Conservation (phyloP, 441 rosid species). For the Mallotus japonicus region DNA sequence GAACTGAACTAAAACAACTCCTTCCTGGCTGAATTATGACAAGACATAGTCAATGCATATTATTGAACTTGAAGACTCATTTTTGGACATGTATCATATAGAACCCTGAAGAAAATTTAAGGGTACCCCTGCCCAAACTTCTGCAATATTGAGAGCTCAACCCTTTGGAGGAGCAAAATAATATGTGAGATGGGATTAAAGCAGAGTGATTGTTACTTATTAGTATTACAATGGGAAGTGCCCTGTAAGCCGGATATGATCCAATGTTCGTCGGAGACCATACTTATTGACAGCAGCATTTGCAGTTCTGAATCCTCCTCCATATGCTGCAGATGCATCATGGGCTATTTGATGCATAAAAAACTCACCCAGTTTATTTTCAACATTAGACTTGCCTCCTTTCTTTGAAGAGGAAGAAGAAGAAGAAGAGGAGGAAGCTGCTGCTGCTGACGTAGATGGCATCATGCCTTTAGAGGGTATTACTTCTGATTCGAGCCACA, state of each 20-base stretch:
- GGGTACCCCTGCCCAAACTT: conserved; percentile 24
- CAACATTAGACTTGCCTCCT: conserved; percentile 67
- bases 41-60: conserved; percentile 3
- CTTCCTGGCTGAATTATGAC: background rate
- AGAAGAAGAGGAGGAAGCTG: conserved; percentile 24
- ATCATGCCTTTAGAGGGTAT: conserved; percentile 43
- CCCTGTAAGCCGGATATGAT: conserved; percentile 65
- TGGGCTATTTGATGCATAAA: conserved; percentile 84
- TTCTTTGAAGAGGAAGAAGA: conserved; percentile 50
- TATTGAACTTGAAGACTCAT: conserved; percentile 16
- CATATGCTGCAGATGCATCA: conserved; percentile 81
- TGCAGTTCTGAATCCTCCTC: conserved; percentile 86
- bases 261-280: conserved; percentile 66
- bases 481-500: conserved; percentile 98
- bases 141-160: conserved; percentile 20
- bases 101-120: conserved; percentile 34
- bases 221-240: conserved; percentile 55
- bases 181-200: background rate
- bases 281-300: conserved; percentile 77
- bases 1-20: background rate
- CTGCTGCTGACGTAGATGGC: conserved; percentile 52
- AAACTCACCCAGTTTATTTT: conserved; percentile 78
- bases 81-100: conserved; percentile 17
- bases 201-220: background rate
- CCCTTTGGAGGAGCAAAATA: conserved; percentile 2